Conservation (phyloP, 371 early-diverging fungal species). For the Mortierella sp. region DNA sequence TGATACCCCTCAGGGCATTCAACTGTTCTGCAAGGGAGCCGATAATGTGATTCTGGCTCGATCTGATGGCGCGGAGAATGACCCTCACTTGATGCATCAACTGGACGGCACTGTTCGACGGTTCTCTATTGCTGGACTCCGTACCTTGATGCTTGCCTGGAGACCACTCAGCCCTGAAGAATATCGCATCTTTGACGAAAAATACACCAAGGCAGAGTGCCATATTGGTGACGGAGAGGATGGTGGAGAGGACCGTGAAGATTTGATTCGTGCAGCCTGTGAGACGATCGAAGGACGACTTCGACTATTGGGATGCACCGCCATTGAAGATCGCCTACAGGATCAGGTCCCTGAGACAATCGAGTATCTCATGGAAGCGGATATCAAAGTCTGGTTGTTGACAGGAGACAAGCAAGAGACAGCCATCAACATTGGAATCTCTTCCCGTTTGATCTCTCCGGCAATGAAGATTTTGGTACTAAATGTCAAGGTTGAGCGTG, state of each 20-base stretch:
- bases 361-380: slow-evolving; percentile 75
- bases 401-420: slow-evolving; percentile 98
- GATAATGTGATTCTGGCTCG: slow-evolving; percentile 64
- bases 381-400: slow-evolving; percentile 91
- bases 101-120: slow-evolving; percentile 63
- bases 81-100: slow-evolving; percentile 44
- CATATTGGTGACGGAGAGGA: slow-evolving; percentile 63
- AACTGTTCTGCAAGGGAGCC: slow-evolving; percentile 75
- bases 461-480: slow-evolving; percentile 77
- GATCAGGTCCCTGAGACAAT: slow-evolving; percentile 88
- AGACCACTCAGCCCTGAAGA: slow-evolving; percentile 70
- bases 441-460: slow-evolving; percentile 71
- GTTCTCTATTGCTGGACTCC: slow-evolving; percentile 73
- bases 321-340: slow-evolving; percentile 88
- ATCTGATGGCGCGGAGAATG: slow-evolving; percentile 58
- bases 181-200: slow-evolving; percentile 74
- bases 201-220: slow-evolving; percentile 77
- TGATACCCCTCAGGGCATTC: slow-evolving; percentile 57
- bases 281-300: slow-evolving; percentile 76
- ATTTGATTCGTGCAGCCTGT: slow-evolving; percentile 71
- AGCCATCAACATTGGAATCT: slow-evolving; percentile 89
- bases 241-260: slow-evolving; percentile 65
- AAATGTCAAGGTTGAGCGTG: slow-evolving; percentile 63
- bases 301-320: slow-evolving; percentile 73
- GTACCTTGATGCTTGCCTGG: slow-evolving; percentile 83